Percentiles rank a stretch among this genome's conserved stretches.
Conservation (phyloP, 2,329 filamentous ascomycete genomes). For the Colletotrichum sp. region DNA sequence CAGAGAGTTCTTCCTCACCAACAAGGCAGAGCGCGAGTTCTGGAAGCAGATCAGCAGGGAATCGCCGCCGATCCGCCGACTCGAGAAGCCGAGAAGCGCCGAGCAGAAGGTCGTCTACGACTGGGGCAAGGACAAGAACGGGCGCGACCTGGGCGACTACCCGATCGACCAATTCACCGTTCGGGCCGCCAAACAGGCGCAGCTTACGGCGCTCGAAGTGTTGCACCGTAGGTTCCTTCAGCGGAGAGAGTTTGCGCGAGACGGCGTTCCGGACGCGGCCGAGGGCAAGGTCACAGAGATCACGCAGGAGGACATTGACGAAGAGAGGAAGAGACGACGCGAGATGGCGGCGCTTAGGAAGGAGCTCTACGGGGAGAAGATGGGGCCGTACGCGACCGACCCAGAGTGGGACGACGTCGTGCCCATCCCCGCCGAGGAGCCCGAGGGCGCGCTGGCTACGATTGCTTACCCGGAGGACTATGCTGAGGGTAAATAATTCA, state of each 20-base stretch:
- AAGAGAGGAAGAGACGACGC: slow-evolving; percentile 51
- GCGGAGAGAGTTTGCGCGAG: slow-evolving; percentile 35
- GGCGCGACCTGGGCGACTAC: slow-evolving; percentile 55
- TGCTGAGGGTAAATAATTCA: slow-evolving; percentile 65
- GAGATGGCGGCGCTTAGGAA: slow-evolving; percentile 56
- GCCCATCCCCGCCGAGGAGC: slow-evolving; percentile 84
- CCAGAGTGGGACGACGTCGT: slow-evolving; percentile 84
- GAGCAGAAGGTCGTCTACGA: slow-evolving; percentile 30
- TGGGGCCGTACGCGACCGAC: slow-evolving; percentile 64
- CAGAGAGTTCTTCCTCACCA: slow-evolving; percentile 37
- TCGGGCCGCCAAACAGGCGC: slow-evolving; percentile 44
- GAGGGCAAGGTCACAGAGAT: slow-evolving; percentile 26
- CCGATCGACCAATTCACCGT: slow-evolving; percentile 49
- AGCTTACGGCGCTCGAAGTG: slow-evolving; percentile 46
- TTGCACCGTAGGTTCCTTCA: slow-evolving; percentile 49
- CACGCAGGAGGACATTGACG: slow-evolving; percentile 44
- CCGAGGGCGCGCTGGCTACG: slow-evolving; percentile 82
- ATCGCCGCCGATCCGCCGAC: slow-evolving; percentile 51
- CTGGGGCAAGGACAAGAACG: slow-evolving; percentile 58
- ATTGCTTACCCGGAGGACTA: slow-evolving; percentile 94
- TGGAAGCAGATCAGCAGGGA: slow-evolving; percentile 62
- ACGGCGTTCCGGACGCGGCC: slow-evolving; percentile 12
- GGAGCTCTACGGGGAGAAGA: slow-evolving; percentile 58
- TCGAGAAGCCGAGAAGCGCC: slow-evolving; percentile 27
- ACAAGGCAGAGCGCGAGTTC: slow-evolving; percentile 60